Percentiles rank a stretch among this genome's conserved stretches.
Evolutionary conservation across 441 rosid genomes (phyloP).

Genomic region (Aquilaria agallochum): DNA sequence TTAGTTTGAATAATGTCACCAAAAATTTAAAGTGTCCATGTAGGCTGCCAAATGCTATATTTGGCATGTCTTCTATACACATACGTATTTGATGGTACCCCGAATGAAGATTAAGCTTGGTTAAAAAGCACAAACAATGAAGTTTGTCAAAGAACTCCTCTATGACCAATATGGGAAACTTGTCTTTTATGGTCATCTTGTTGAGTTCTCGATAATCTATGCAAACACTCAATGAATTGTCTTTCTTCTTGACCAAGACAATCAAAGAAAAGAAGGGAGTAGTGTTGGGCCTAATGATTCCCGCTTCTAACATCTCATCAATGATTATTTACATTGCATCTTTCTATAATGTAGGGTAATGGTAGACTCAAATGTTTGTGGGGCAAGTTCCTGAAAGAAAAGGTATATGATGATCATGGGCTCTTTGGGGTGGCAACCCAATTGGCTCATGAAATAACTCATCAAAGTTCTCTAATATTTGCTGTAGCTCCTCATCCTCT

Average conservation of each 20-base stretch:
- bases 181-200: too few species aligned
- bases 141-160: background rate
- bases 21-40: background rate
- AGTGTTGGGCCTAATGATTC: background rate
- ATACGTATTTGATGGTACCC: background rate
- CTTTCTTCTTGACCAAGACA: background rate
- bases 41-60: background rate
- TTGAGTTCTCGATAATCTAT: too few species aligned
- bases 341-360: background rate
- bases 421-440: background rate
- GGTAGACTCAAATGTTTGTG: background rate
- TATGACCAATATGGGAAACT: too few species aligned
- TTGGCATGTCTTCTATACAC: background rate
- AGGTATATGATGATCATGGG: background rate
- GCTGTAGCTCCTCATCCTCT: too few species aligned
- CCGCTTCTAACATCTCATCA: background rate
- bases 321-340: background rate
- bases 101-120: background rate
- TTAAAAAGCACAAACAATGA: background rate
- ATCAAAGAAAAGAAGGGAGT: background rate
- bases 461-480: too few species aligned
- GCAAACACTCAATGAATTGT: background rate
- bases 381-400: background rate
- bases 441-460: background rate
- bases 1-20: background rate